Evolutionary conservation across 176 grass and related monocot genomes (phyloP), one percentile per base, ranked within the genome.

Genomic region (Rhynchospora breviuscula): DNA sequence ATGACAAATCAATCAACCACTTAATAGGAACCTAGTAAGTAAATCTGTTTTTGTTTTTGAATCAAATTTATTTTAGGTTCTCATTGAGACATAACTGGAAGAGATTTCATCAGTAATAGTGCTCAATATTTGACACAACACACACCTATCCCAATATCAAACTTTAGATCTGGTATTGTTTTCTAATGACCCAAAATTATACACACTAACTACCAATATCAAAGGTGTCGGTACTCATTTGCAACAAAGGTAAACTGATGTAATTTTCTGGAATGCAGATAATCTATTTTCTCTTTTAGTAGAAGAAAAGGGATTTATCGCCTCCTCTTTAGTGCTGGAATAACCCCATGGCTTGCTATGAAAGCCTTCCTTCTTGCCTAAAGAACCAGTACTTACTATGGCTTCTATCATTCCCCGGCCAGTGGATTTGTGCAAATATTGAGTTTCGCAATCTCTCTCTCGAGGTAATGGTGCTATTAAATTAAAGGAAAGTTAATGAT

Each of bases 311-410:
- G 85, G 74, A 82, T 62, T 67, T 81, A 88, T 91, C 43, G 93
- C 95, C 95, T 98, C 89, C 80, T 94, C 87, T 88, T 98, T 94
- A 45, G 86, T 91, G 81, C 71, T 90, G 64, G 94, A 98, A 81
- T 91, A 93, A 25, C 95, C 90, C 95, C 95, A 98, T 49, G 87
- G 90, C 84, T 73, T 90, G 67, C 49, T 88, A 82, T 93, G 79
- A 85, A 26, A 94, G 87, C 69, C 90, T 94, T 82, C 92, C 90
- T 89, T 98, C 95, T 10, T 51, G 71, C 44, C 63, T 83, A 80
- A 98, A 98, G 61, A 94, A 93, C 92, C 89, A 98, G 88, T 94
- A 98, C 77, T 84, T 94, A 26, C 88, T 91, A 71, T 94, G 90
- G 21, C 73, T 65, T 78, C 86, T 94, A 82, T 98, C 95, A 88